Base-by-base conservation (phyloP, 1,284 basidiomycete genomes). In the Malassezia psittaci region DNA sequence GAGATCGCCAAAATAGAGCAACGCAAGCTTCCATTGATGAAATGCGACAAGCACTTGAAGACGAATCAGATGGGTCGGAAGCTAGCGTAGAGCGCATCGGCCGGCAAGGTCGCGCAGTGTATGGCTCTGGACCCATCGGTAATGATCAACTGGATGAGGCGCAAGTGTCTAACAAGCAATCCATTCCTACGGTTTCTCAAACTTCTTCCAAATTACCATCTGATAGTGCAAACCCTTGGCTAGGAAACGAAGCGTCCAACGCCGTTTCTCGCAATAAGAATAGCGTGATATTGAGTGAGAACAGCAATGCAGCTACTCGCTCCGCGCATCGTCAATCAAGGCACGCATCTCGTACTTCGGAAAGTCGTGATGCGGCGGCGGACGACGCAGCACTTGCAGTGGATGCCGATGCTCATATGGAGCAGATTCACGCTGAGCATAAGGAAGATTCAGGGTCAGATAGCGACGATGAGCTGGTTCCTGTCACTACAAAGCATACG, bases 1-100 rank as follows among this genome's bases (percentile, higher is more conserved):
- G 69, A 33, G 66, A 66, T 19, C 60, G 65, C 15, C 61, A 68
- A 49, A 61, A 60, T 18, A 49, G 54, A 11, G 48, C 54, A 16
- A 59, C 67, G 3, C 39, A 57, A 5, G 67, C 67, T 2, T 57
- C 63, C 6, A 62, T 68, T 44, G 62, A 67, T 43, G 62, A 70
- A 37, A 59, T 68, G 24, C 57, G 46, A 9, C 60, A 63, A 37
- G 54, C 62, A 47, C 50, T 60, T n/a, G 60, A 61, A 7, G 57
- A 36, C 1, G 61, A 60, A 15, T 59, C 54, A 24, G 52, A 45
- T n/a, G 33, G 18, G 6, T 18, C 38, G 6, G 24, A 33, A 7
- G 35, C 5, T 13, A 46, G 35, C 4, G 57, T 60, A 38, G 36
- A 44, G 4, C 57, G 55, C 16, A 53, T 67, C 8, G 54, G 61